phyloP scores from a whole-genome alignment of 345 rosid genomes.

The Lepidium africanum region DNA sequence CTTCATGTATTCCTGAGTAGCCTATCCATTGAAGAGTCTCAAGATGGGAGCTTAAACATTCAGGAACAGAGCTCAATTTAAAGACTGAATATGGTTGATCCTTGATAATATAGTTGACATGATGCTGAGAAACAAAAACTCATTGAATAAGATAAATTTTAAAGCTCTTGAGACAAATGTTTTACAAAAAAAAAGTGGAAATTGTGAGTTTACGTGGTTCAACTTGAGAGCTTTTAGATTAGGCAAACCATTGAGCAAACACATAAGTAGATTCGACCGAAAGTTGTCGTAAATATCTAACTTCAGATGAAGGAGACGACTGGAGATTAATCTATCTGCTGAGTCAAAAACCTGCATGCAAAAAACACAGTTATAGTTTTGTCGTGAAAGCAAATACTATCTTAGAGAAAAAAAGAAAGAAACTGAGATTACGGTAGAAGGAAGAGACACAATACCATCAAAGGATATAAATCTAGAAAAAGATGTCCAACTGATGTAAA shows the following conservation, averaged over 20 bases:
- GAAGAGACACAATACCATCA: neutral
- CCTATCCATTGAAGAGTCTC: conserved; percentile 4
- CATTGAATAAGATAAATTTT: neutral
- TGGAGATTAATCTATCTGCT: neutral
- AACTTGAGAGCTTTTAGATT: conserved; percentile 10
- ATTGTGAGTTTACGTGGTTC: neutral
- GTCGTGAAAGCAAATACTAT: too few species aligned
- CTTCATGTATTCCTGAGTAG: conserved; percentile 1
- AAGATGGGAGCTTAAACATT: neutral
- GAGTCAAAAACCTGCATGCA: neutral
- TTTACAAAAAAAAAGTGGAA: neutral
- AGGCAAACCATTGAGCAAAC: neutral
- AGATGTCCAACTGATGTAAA: neutral
- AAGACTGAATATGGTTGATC: neutral
- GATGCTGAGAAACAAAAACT: neutral
- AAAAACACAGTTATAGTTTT: neutral
- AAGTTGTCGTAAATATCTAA: neutral
- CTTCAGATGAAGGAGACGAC: neutral
- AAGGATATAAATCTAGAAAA: neutral
- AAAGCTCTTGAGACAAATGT: neutral
- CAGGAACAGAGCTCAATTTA: neutral
- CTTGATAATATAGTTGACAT: neutral
- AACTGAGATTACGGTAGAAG: neutral
- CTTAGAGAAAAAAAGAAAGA: too few species aligned
- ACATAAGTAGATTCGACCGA: neutral